Evolutionary conservation across 441 rosid species (phyloP).

Genomic region (Lepidium campestre): DNA sequence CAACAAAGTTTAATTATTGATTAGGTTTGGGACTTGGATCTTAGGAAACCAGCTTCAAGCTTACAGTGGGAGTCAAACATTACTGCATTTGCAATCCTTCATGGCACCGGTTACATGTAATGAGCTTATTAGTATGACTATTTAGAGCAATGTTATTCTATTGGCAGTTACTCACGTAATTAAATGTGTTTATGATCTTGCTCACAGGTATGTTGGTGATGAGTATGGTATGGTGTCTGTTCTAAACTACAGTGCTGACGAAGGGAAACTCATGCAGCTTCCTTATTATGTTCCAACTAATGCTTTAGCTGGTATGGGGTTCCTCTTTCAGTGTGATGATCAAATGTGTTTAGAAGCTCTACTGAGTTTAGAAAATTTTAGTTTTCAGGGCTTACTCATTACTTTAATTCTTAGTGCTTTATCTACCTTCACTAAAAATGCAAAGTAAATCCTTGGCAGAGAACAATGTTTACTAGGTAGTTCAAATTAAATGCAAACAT

Average conservation of each 20-base stretch:
- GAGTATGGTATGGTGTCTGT: constrained; percentile 60
- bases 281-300: constrained; percentile 61
- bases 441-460: neutral
- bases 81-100: constrained; percentile 57
- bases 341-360: constrained; percentile 2
- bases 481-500: constrained; percentile 9
- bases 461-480: constrained; percentile 1
- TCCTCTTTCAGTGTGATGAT: neutral
- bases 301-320: constrained; percentile 48
- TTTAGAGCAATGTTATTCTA: neutral
- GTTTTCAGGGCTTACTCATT: constrained; percentile 3
- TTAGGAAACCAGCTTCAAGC: constrained; percentile 36
- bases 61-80: constrained; percentile 60
- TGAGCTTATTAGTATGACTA: constrained; percentile 4
- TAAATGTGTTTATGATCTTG: constrained; percentile 10
- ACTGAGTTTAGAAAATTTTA: neutral
- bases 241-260: constrained; percentile 40
- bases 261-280: constrained; percentile 34
- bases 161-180: neutral
- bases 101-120: constrained; percentile 58
- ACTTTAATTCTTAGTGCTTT: constrained; percentile 5
- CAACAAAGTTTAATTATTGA: constrained; percentile 22
- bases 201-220: constrained; percentile 57
- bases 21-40: constrained; percentile 68
- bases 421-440: constrained; percentile 7